A percentile compares a stretch with the other conserved stretches of the same genome.
phyloP scores from a whole-genome alignment of 495 filamentous ascomycete species.

The Hypoxylon lienhwacheense region DNA sequence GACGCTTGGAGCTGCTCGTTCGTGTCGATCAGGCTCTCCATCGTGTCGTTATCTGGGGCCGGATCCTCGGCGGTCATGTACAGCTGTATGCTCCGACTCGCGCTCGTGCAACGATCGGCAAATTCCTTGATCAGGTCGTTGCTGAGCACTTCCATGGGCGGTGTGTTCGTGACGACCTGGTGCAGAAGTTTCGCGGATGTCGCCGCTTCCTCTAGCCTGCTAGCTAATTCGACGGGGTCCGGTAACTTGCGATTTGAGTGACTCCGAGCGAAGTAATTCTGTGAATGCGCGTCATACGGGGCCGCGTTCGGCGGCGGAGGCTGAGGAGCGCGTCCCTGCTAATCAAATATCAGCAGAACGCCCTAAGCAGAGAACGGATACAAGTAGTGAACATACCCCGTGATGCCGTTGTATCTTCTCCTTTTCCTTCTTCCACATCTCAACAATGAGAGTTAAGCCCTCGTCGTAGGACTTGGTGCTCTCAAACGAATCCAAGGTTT shows the following conservation, averaged over 20 bases:
- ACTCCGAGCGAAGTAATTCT: slow-evolving; percentile 48
- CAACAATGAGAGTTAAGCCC: slow-evolving; percentile 63
- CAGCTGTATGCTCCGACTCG: slow-evolving; percentile 73
- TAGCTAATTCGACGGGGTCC: slow-evolving; percentile 74
- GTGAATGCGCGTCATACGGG: slow-evolving; percentile 34
- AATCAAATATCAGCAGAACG: neutral
- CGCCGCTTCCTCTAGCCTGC: slow-evolving; percentile 83
- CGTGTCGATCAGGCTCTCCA: slow-evolving; percentile 90
- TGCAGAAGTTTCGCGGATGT: slow-evolving; percentile 87
- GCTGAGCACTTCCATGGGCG: slow-evolving; percentile 68
- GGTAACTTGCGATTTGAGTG: slow-evolving; percentile 61
- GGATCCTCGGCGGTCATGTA: slow-evolving; percentile 83
- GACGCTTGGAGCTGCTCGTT: slow-evolving; percentile 84
- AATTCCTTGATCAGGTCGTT: slow-evolving; percentile 95
- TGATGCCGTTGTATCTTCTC: slow-evolving; percentile 54
- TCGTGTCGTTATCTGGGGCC: slow-evolving; percentile 84
- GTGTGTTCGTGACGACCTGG: slow-evolving; percentile 84
- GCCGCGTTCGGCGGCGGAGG: slow-evolving; percentile 33
- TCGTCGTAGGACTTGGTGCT: slow-evolving; percentile 68
- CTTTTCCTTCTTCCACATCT: slow-evolving; percentile 93
- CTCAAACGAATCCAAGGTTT: slow-evolving; percentile 80
- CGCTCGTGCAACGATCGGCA: slow-evolving; percentile 78
- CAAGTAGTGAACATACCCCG: slow-evolving; percentile 38
- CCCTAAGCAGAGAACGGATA: neutral
- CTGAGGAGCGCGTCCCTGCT: slow-evolving; percentile 33